Base-by-base conservation (phyloP, 805 yeast genomes). In the Candida hungchunana region DNA sequence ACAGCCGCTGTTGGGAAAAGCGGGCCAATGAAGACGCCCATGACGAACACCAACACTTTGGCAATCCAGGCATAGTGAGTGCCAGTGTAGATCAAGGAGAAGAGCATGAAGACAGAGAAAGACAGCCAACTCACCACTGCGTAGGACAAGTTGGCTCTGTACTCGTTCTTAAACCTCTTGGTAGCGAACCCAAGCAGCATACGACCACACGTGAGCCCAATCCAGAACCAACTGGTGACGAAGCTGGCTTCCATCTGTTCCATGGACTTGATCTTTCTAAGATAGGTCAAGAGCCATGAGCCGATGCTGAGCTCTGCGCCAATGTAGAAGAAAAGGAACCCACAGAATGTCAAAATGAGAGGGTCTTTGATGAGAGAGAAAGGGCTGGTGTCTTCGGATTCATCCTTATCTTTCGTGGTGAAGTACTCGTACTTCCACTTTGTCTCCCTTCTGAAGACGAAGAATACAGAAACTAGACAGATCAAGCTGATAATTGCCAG, bases 1-100 rank as follows among this genome's bases (percentile, higher is more conserved):
- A 82, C 73, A 33, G 82, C 76, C 0, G 83, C 74, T 6, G 89
- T 78, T 1, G 94, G 88, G 57, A 79, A 82, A 23, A 76, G 61
- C 2, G 89, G 89, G 0, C 89, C 90, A 25, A 78, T 69, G 46
- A 71, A 71, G 3, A 77, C 52, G 3, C 89, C 90, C 18, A 73
- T 64, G 1, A 71, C 36, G 5, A 79, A 36, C 39, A 48, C 43
- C 6, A 49, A 14, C 1, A 42, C 26, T 17, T 49, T 52, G 9
- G 30, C 24, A 4, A 38, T 18, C 21, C 28, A 29, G 8, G 18
- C 32, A 18, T 32, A 37, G 20, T 38, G 33, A 4, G 4, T 12
- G 4, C 48, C 48, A 12, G 9, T 10, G 24, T 40, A 39, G 3
- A 13, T 9, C 12, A 45, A 15, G 2, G 52, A 44, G 23, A 40